These are phyloP conservation scores for Apocynum venetum DNA, from an alignment of 257 asterid genomes.

Conservation along the genomic window DNA sequence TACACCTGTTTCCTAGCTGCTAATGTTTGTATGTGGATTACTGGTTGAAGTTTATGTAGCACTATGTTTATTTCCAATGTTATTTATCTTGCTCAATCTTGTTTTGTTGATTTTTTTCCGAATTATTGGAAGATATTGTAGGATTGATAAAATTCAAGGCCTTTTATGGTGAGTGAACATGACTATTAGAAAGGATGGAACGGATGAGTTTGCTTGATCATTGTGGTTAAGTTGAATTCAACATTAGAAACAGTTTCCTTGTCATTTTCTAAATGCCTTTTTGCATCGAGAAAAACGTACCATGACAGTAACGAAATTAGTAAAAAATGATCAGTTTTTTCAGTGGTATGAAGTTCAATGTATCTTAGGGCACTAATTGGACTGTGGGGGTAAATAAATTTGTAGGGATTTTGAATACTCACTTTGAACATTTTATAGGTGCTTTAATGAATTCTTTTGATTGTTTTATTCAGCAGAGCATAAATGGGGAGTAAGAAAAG, in stretches of 20 bases:
- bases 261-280: background rate
- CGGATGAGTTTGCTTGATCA: background rate
- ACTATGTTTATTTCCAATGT: background rate
- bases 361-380: background rate
- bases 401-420: background rate
- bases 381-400: background rate
- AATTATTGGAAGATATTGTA: background rate
- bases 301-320: background rate
- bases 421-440: background rate
- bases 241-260: background rate
- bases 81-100: background rate
- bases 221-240: background rate
- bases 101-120: background rate
- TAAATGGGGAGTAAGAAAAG: constrained; percentile 66
- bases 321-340: background rate
- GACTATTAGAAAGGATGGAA: background rate
- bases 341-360: background rate
- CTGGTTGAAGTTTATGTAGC: background rate
- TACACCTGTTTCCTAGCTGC: background rate
- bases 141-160: background rate
- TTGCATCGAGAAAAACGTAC: background rate
- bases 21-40: background rate
- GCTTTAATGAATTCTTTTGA: background rate
- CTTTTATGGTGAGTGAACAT: background rate
- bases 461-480: background rate